These are phyloP conservation scores for Marasmius oreades DNA, from an alignment of 1,284 basidiomycete species.

Conservation along the genomic window DNA sequence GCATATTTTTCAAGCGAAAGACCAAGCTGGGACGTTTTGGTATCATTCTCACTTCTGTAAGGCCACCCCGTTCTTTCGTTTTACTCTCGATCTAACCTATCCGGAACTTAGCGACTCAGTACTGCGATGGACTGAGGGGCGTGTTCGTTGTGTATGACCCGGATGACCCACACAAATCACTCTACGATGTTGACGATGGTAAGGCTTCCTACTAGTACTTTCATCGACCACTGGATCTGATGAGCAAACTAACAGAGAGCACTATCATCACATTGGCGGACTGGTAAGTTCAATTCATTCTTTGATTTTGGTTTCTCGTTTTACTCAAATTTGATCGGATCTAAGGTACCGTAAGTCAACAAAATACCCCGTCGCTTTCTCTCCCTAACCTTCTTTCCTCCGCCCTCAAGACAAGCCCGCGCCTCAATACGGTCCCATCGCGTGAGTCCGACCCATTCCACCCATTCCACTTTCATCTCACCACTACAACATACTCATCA, in stretches of 20 bases:
- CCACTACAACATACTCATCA: not conserved
- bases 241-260: not conserved
- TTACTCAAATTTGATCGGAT: not conserved
- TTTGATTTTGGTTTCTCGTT: not conserved
- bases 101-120: constrained; percentile 12
- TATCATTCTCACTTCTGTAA: too few relatives aligned
- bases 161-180: constrained; percentile 3
- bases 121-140: constrained; percentile 16
- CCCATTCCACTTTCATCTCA: too few relatives aligned
- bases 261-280: not conserved
- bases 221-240: not conserved
- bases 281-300: not conserved
- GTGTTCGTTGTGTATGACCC: constrained; percentile 9
- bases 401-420: not conserved
- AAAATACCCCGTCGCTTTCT: not conserved
- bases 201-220: not conserved
- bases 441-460: too few relatives aligned
- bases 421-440: not conserved
- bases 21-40: too few relatives aligned
- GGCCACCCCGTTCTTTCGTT: too few relatives aligned
- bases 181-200: constrained; percentile 15
- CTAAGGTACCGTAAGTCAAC: not conserved
- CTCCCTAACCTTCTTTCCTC: not conserved
- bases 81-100: too few relatives aligned
- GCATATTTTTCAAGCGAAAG: too few relatives aligned